These are phyloP conservation scores for Pseudopithomyces chartarum DNA, from an alignment of 2,329 filamentous ascomycete genomes.

Conservation along the genomic window DNA sequence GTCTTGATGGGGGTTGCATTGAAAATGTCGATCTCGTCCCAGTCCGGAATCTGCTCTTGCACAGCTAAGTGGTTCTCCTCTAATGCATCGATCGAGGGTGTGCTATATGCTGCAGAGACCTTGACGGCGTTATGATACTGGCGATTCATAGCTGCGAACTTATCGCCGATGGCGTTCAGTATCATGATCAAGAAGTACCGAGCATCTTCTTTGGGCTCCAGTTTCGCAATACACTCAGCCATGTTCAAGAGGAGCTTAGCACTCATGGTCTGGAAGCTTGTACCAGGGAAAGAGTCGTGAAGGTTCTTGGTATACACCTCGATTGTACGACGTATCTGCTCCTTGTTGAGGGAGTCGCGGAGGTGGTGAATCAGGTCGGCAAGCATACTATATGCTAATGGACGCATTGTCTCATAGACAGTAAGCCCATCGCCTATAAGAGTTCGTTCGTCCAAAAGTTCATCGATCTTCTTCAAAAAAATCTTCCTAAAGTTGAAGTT, in stretches of 20 bases:
- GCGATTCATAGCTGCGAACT: constrained; percentile 97
- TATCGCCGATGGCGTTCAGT: constrained; percentile 95
- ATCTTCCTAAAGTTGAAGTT: constrained; percentile 98
- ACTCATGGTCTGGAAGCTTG: constrained; percentile 99
- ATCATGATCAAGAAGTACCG: constrained; percentile 97
- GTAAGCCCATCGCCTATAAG: constrained; percentile 95
- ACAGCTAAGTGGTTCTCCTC: constrained; percentile 85
- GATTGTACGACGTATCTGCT: constrained; percentile 93
- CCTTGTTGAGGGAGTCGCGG: constrained; percentile 81
- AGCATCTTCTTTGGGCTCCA: constrained; percentile 91
- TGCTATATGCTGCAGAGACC: constrained; percentile 76
- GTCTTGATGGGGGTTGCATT: constrained; percentile 95
- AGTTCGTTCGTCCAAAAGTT: constrained; percentile 90
- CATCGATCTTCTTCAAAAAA: constrained; percentile 92
- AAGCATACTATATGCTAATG: constrained; percentile 96
- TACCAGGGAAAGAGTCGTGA: constrained; percentile 93
- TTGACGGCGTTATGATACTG: constrained; percentile 96
- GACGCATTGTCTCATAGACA: constrained; percentile 94
- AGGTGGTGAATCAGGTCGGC: constrained; percentile 98
- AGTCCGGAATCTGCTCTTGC: constrained; percentile 79
- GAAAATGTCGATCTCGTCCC: constrained; percentile 99
- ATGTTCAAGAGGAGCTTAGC: constrained; percentile 96
- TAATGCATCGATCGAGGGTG: constrained; percentile 66
- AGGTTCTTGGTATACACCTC: constrained; percentile 97
- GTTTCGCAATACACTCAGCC: constrained; percentile 95